Evolutionary conservation across 148 eudicot species (phyloP).

Genomic region (Chenopodium formosanum): DNA sequence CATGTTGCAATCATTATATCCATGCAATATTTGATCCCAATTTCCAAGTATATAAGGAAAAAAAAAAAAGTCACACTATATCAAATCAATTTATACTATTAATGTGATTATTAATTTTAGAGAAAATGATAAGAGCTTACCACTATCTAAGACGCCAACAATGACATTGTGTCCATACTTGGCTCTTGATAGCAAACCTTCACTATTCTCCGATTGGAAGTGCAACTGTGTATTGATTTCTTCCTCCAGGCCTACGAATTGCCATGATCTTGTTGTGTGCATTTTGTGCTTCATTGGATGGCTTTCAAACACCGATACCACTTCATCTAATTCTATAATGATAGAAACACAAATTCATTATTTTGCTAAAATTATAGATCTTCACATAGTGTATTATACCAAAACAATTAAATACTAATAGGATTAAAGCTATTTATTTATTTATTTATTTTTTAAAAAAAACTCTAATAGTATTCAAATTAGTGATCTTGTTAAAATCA

Average conservation of each 20-base stretch:
- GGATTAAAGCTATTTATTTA: too few relatives aligned
- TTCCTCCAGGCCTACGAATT: conserved; percentile 66
- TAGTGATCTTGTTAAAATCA: too few relatives aligned
- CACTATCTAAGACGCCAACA: conserved; percentile 73
- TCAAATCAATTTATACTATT: too few relatives aligned
- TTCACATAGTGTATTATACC: too few relatives aligned
- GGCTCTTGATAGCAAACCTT: conserved; percentile 47
- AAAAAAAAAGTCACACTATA: too few relatives aligned
- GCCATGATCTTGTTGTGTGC: conserved; percentile 98
- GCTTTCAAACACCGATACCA: conserved; percentile 60
- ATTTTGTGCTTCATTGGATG: conserved; percentile 53
- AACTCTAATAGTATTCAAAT: too few relatives aligned
- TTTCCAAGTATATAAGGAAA: too few relatives aligned
- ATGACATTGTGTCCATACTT: conserved; percentile 66
- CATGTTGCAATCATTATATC: not conserved
- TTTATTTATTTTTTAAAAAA: too few relatives aligned
- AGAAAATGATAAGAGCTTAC: conserved; percentile 26
- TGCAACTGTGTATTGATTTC: conserved; percentile 11
- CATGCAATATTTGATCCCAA: not conserved
- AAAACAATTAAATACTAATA: too few relatives aligned
- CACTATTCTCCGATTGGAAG: conserved; percentile 10
- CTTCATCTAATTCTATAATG: conserved; percentile 55
- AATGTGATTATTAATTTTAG: too few relatives aligned
- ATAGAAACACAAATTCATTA: not conserved
- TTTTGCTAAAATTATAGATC: not conserved